A percentile compares a stretch with the other conserved stretches of the same genome.
Evolutionary conservation across 2,329 filamentous ascomycete species (phyloP).

Genomic region (Alternaria brassicicola): DNA sequence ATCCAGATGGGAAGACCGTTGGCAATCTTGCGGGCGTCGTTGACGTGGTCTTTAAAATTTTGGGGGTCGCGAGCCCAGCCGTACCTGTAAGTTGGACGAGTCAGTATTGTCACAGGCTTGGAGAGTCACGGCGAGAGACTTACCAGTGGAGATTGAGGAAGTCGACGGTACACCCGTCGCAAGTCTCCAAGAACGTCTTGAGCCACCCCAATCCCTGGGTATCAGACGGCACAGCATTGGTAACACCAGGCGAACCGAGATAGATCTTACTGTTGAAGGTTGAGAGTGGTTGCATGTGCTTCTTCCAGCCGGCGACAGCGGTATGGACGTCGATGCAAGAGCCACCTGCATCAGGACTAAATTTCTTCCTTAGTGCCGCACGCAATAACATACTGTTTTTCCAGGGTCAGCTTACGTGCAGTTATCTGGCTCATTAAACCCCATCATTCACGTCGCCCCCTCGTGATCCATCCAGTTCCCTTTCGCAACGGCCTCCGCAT

Average conservation of each 20-base stretch:
- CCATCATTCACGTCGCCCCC: conserved; percentile 29
- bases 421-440: conserved; percentile 47
- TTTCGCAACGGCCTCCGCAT: conserved; percentile 17
- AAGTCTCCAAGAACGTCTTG: conserved; percentile 32
- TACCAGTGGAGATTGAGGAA: conserved; percentile 46
- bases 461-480: background rate
- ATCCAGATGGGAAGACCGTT: conserved; percentile 56
- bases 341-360: conserved; percentile 23
- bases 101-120: too few relatives aligned
- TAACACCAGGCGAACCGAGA: conserved; percentile 42
- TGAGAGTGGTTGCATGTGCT: conserved; percentile 28
- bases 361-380: background rate
- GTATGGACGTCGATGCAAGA: conserved; percentile 29
- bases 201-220: conserved; percentile 36
- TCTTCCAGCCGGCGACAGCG: conserved; percentile 22
- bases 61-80: conserved; percentile 21
- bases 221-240: conserved; percentile 25
- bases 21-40: conserved; percentile 49
- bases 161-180: conserved; percentile 42
- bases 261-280: conserved; percentile 25
- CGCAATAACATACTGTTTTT: too few relatives aligned
- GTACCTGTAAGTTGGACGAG: conserved; percentile 21
- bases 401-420: conserved; percentile 27
- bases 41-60: conserved; percentile 47
- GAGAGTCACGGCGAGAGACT: background rate